Evolutionary conservation across 2,329 filamentous ascomycete genomes (phyloP).

Genomic region (Monosporascus cannonballus): DNA sequence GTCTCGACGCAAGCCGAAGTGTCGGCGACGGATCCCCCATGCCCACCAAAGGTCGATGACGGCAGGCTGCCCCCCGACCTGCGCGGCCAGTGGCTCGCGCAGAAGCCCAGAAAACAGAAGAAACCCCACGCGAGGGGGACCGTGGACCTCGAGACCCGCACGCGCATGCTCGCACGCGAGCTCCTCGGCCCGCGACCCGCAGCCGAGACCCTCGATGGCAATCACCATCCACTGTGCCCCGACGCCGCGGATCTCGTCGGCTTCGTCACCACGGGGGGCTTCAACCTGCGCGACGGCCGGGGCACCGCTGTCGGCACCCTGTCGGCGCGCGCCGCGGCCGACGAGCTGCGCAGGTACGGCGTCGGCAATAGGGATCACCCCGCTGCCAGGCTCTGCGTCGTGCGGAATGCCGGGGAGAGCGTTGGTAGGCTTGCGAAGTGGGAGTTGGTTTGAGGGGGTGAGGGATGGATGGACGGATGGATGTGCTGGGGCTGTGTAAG

Average conservation of each 20-base stretch:
- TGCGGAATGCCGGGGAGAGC: conserved; percentile 73
- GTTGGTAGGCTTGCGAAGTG: conserved; percentile 75
- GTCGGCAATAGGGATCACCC: conserved; percentile 18
- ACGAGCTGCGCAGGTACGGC: conserved; percentile 27
- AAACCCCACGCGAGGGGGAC: background rate
- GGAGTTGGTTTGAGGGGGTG: conserved; percentile 50
- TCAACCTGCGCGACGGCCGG: conserved; percentile 69
- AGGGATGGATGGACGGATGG: too few relatives aligned
- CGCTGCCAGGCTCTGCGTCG: conserved; percentile 63
- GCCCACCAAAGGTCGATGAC: background rate
- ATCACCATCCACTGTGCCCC: conserved; percentile 67
- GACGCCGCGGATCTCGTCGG: conserved; percentile 72
- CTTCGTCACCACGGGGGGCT: conserved; percentile 84
- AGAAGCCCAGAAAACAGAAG: conserved; percentile 18
- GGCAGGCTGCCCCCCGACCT: conserved; percentile 41
- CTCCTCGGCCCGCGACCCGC: conserved; percentile 31
- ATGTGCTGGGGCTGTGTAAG: too few relatives aligned
- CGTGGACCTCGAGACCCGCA: conserved; percentile 32
- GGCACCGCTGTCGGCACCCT: conserved; percentile 72
- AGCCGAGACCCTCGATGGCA: conserved; percentile 35
- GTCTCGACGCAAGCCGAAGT: conserved; percentile 33
- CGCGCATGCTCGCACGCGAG: conserved; percentile 40
- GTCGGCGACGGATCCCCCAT: conserved; percentile 35
- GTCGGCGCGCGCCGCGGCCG: conserved; percentile 50
- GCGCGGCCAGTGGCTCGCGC: conserved; percentile 65